A percentile compares a stretch with the other conserved stretches of the same genome.
These are phyloP conservation scores for Epithele typhae DNA, from an alignment of 768 basidiomycete genomes.

Conservation along the genomic window DNA sequence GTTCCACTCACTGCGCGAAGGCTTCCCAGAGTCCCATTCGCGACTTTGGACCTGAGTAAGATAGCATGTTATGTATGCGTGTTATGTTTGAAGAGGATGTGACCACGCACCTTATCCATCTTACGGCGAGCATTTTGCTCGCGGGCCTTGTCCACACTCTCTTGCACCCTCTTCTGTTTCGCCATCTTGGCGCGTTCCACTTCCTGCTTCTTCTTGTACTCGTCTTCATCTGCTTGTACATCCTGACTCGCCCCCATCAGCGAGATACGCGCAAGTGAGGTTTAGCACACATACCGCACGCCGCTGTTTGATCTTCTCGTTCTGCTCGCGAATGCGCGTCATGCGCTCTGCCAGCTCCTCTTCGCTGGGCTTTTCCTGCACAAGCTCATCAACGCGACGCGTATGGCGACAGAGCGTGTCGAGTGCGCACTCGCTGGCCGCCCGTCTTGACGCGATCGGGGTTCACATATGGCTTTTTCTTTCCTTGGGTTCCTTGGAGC, in stretches of 20 bases:
- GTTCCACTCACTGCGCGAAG: constrained; percentile 20
- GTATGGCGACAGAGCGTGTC: neutral
- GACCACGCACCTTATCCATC: constrained; percentile 51
- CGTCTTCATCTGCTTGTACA: constrained; percentile 77
- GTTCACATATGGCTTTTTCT: constrained; percentile 66
- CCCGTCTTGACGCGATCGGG: constrained; percentile 83
- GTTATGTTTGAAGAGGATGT: no score
- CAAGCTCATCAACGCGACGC: neutral
- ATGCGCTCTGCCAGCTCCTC: constrained; percentile 68
- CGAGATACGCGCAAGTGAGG: no score
- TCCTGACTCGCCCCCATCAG: constrained; percentile 44
- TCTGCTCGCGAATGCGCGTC: constrained; percentile 65
- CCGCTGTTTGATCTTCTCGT: constrained; percentile 73
- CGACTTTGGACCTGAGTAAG: constrained; percentile 46
- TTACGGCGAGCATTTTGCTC: constrained; percentile 79
- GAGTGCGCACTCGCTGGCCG: constrained; percentile 59
- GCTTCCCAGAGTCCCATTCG: constrained; percentile 84
- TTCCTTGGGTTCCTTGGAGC: neutral
- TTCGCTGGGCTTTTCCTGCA: constrained; percentile 63
- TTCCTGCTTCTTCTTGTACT: constrained; percentile 68
- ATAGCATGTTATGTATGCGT: no score
- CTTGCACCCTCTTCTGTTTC: constrained; percentile 61
- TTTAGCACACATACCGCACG: constrained; percentile 45
- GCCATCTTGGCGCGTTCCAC: constrained; percentile 55
- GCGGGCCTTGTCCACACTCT: constrained; percentile 61